Conservation (phyloP, 495 filamentous ascomycete genomes). For the Gamarada debralockiae region DNA sequence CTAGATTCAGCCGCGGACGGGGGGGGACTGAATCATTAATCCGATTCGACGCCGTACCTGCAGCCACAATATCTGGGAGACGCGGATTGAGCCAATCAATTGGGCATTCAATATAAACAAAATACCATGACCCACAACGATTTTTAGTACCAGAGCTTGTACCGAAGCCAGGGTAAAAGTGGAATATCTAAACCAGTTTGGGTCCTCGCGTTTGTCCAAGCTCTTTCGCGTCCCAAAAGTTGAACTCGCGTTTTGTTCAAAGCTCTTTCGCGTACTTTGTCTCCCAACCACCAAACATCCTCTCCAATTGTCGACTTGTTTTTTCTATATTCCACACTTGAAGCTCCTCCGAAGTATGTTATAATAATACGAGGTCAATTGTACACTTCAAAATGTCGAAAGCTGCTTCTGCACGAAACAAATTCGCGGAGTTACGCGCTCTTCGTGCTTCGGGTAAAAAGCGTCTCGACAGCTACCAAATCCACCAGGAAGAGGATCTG, state of each 20-base stretch:
- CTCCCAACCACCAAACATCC: neutral
- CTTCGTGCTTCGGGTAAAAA: constrained; percentile 89
- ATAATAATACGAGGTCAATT: constrained; percentile 10
- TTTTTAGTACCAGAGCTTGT: too few relatives aligned
- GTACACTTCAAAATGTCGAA: constrained; percentile 31
- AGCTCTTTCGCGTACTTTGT: neutral
- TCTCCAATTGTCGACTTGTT: neutral
- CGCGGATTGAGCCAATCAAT: too few relatives aligned
- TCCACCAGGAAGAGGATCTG: constrained; percentile 77
- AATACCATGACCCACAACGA: too few relatives aligned
- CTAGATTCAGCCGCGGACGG: too few relatives aligned
- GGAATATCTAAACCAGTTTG: too few relatives aligned
- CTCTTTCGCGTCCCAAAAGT: too few relatives aligned
- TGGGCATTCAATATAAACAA: too few relatives aligned
- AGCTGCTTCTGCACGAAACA: constrained; percentile 40
- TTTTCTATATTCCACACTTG: neutral
- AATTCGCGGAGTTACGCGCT: constrained; percentile 76
- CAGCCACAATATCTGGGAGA: too few relatives aligned
- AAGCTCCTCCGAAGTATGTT: constrained; percentile 12
- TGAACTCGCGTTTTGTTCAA: neutral
- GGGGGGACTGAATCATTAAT: too few relatives aligned
- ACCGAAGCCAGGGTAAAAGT: too few relatives aligned
- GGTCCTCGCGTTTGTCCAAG: neutral
- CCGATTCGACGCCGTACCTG: too few relatives aligned
- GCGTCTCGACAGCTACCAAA: constrained; percentile 80